Percentiles rank a stretch among this genome's conserved stretches.
phyloP scores from a whole-genome alignment of 768 basidiomycete species.

The Suillus ampliporus region DNA sequence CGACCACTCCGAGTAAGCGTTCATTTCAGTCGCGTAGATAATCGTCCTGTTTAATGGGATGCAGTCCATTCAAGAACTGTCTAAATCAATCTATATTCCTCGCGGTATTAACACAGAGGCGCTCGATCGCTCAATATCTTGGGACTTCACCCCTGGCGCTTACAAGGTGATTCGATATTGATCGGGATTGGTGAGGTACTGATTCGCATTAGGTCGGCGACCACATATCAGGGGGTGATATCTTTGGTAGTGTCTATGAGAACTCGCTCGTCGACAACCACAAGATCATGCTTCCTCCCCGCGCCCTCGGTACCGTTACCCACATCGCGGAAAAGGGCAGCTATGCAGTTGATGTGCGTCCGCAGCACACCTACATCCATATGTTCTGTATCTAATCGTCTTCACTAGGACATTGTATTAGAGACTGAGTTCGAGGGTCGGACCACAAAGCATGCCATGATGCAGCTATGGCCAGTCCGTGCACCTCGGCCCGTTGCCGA shows the following conservation, averaged over 20 bases:
- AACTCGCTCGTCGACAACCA: conserved; percentile 97
- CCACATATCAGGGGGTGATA: conserved; percentile 96
- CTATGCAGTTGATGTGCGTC: conserved; percentile 85
- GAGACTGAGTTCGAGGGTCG: conserved; percentile 99
- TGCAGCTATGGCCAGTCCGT: conserved; percentile 99
- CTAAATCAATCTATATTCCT: conserved; percentile 99
- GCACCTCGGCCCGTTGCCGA: conserved; percentile 96
- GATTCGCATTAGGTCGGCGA: conserved; percentile 75
- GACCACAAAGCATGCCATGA: conserved; percentile 90
- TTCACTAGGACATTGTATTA: conserved; percentile 81
- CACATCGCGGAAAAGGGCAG: conserved; percentile 93
- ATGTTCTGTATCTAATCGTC: conserved; percentile 9
- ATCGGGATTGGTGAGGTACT: conserved; percentile 14
- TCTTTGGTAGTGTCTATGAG: conserved; percentile 95
- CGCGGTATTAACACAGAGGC: conserved; percentile 98
- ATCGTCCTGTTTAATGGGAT: conserved; percentile 12
- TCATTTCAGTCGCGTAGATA: conserved; percentile 11
- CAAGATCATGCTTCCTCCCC: conserved; percentile 95
- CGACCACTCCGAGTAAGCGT: conserved; percentile 81
- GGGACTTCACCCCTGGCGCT: conserved; percentile 91
- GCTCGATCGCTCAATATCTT: conserved; percentile 83
- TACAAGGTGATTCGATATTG: conserved; percentile 61
- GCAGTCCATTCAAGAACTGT: conserved; percentile 91
- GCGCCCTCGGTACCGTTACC: conserved; percentile 94
- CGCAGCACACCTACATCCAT: conserved; percentile 6